These are phyloP conservation scores for Cystofilobasidium bisporidii DNA, from an alignment of 768 basidiomycete species.

Conservation along the genomic window DNA sequence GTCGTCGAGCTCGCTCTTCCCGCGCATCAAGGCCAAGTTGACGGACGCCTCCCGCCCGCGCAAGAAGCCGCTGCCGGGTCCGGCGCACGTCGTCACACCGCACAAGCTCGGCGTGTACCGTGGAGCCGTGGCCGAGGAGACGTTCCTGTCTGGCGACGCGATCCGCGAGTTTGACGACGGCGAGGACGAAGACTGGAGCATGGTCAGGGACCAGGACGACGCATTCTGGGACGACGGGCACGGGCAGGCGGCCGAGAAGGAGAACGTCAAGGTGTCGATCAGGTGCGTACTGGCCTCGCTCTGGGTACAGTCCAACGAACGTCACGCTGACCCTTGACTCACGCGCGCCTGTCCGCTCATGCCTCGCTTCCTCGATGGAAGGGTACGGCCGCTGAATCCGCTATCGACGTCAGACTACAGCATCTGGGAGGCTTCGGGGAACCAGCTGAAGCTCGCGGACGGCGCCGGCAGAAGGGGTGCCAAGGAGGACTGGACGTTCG, in stretches of 20 bases:
- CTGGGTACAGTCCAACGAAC: too few relatives aligned
- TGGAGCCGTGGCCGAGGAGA: not conserved
- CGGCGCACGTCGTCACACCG: conserved; percentile 3
- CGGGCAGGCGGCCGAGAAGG: not conserved
- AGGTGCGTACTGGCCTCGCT: conserved; percentile 1
- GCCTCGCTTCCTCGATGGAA: not conserved
- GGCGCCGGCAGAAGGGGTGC: conserved; percentile 13
- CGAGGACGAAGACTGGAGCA: conserved; percentile 3
- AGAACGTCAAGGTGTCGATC: conserved; percentile 3
- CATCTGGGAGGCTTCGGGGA: conserved; percentile 23
- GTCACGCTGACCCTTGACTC: too few relatives aligned
- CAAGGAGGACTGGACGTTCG: conserved; percentile 28
- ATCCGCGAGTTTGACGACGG: not conserved
- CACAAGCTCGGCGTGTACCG: conserved; percentile 2
- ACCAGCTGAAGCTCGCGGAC: conserved; percentile 24
- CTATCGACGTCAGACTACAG: conserved; percentile 14
- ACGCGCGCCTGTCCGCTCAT: not conserved
- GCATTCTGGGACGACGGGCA: not conserved
- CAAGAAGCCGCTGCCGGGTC: not conserved
- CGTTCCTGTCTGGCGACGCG: not conserved
- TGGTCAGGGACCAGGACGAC: not conserved
- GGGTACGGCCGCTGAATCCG: conserved; percentile 28
- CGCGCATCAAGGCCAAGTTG: not conserved
- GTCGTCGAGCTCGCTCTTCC: not conserved
- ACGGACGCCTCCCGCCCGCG: conserved; percentile 1